These are phyloP conservation scores for Sporothrix sp. DNA, from an alignment of 2,329 filamentous ascomycete species.

Conservation along the genomic window DNA sequence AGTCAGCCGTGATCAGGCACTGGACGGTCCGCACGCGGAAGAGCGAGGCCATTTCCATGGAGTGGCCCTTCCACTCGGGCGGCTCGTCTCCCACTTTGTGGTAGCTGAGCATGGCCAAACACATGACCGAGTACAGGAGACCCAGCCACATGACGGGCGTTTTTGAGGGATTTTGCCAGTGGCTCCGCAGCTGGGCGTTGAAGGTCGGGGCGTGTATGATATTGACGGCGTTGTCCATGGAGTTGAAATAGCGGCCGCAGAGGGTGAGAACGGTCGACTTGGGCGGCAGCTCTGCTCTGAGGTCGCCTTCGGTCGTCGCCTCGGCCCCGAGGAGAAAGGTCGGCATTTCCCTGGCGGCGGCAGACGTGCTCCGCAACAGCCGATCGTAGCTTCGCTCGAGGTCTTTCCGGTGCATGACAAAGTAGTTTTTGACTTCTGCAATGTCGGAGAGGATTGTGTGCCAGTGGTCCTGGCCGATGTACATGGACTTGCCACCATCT, in stretches of 20 bases:
- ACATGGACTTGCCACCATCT: slow-evolving; percentile 69
- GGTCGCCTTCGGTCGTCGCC: slow-evolving; percentile 62
- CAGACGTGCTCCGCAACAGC: slow-evolving; percentile 59
- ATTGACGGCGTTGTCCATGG: slow-evolving; percentile 58
- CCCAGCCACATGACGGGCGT: slow-evolving; percentile 71
- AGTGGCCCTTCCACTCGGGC: slow-evolving; percentile 62
- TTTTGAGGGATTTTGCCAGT: slow-evolving; percentile 64
- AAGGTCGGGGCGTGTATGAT: slow-evolving; percentile 81
- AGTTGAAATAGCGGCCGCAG: slow-evolving; percentile 85
- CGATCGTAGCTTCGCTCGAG: slow-evolving; percentile 72
- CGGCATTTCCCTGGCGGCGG: slow-evolving; percentile 52
- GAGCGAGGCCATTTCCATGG: slow-evolving; percentile 48
- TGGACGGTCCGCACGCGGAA: slow-evolving; percentile 68
- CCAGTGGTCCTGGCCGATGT: slow-evolving; percentile 78
- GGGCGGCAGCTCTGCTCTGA: slow-evolving; percentile 69
- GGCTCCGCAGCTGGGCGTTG: slow-evolving; percentile 54
- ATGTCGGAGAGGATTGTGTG: slow-evolving; percentile 72
- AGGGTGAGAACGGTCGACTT: slow-evolving; percentile 77
- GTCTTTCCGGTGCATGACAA: slow-evolving; percentile 76
- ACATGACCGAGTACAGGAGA: slow-evolving; percentile 65
- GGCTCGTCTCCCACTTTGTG: slow-evolving; percentile 72
- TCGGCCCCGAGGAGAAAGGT: slow-evolving; percentile 70
- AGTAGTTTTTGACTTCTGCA: slow-evolving; percentile 88
- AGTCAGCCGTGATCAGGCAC: slow-evolving; percentile 65
- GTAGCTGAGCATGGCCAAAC: slow-evolving; percentile 69